Percentiles rank a stretch among this genome's conserved stretches.
These are phyloP conservation scores for Naumovozyma dairenensis DNA, from an alignment of 805 yeast species.

Conservation along the genomic window DNA sequence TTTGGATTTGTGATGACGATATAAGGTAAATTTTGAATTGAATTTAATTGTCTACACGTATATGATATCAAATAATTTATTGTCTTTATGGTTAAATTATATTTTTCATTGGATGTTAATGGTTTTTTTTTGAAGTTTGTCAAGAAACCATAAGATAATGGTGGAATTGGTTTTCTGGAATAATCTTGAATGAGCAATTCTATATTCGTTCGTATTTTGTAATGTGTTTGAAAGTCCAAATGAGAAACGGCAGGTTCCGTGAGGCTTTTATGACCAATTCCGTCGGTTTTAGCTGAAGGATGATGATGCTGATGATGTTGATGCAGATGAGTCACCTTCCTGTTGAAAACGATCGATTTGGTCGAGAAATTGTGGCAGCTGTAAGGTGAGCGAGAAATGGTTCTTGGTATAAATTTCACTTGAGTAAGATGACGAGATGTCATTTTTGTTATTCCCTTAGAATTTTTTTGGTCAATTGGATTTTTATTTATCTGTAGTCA, in stretches of 20 bases:
- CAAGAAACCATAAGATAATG: constrained; percentile 42
- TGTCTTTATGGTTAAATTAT: constrained; percentile 43
- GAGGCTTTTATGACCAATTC: too few relatives aligned
- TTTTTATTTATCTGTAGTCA: too few relatives aligned
- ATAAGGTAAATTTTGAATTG: constrained; percentile 70
- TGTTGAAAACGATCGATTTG: too few relatives aligned
- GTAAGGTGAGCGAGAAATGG: too few relatives aligned
- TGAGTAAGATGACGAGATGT: too few relatives aligned
- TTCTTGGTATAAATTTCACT: too few relatives aligned
- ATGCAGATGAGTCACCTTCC: too few relatives aligned
- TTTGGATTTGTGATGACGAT: constrained; percentile 80
- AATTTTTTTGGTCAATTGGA: too few relatives aligned
- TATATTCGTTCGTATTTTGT: constrained; percentile 46
- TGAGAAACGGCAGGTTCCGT: constrained; percentile 6
- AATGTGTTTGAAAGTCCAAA: constrained; percentile 39
- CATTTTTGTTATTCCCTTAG: too few relatives aligned
- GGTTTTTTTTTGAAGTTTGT: constrained; percentile 33
- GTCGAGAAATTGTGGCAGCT: too few relatives aligned
- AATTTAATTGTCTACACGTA: constrained; percentile 62
- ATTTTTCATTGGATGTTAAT: constrained; percentile 24
- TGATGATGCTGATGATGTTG: too few relatives aligned
- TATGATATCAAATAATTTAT: constrained; percentile 46
- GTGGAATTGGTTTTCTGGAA: constrained; percentile 43
- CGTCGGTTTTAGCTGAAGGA: too few relatives aligned
- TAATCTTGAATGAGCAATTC: constrained; percentile 51